These are phyloP conservation scores for Ogataea corticis DNA, from an alignment of 805 yeast species.

Conservation along the genomic window DNA sequence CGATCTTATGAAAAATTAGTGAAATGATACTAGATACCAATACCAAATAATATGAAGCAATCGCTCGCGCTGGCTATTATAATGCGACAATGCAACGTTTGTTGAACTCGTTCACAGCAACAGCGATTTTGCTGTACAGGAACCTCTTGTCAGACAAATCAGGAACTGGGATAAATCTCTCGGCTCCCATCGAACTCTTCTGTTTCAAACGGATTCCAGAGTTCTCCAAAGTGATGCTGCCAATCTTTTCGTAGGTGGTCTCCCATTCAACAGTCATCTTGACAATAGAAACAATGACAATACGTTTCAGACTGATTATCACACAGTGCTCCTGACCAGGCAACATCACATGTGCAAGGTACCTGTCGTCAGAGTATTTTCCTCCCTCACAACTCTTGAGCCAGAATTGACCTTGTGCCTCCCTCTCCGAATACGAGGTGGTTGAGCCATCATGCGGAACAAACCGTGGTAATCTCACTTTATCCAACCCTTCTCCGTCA, in stretches of 20 bases:
- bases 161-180: conserved; percentile 71
- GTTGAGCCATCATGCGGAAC: conserved; percentile 70
- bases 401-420: conserved; percentile 95
- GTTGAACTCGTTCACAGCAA: conserved; percentile 82
- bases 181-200: conserved; percentile 41
- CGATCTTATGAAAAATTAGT: too few relatives aligned
- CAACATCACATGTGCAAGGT: conserved; percentile 81
- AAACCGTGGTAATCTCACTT: conserved; percentile 80
- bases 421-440: conserved; percentile 74
- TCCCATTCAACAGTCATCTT: conserved; percentile 69
- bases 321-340: conserved; percentile 80
- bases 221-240: conserved; percentile 70
- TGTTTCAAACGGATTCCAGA: conserved; percentile 75
- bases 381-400: conserved; percentile 84
- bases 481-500: conserved; percentile 73
- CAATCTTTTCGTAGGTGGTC: conserved; percentile 61
- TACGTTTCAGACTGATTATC: conserved; percentile 69
- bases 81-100: conserved; percentile 40
- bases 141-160: conserved; percentile 62
- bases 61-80: too few relatives aligned
- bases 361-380: conserved; percentile 63
- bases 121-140: conserved; percentile 68
- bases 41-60: too few relatives aligned
- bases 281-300: conserved; percentile 66
- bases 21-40: too few relatives aligned